Evolutionary conservation across 805 yeast species (phyloP).

Genomic region (Metschnikowia lochheadii): DNA sequence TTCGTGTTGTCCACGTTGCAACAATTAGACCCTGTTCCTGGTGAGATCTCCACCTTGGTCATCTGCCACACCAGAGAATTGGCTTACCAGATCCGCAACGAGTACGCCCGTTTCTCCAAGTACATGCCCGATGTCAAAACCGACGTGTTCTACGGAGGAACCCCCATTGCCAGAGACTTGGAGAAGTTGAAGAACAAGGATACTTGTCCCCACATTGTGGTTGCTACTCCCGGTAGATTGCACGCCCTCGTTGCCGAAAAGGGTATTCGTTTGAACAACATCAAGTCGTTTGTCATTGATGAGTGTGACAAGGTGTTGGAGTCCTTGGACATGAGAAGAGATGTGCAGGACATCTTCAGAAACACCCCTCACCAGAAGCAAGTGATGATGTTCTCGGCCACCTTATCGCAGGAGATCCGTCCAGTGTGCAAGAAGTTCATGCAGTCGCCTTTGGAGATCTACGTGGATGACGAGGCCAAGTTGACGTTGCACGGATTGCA

Average conservation of each 20-base stretch:
- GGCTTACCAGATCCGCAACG: constrained; percentile 97
- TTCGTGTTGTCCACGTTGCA: constrained; percentile 93
- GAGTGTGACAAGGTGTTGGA: constrained; percentile 99
- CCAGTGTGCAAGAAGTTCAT: constrained; percentile 96
- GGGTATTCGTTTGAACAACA: constrained; percentile 76
- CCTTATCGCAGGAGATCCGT: constrained; percentile 88
- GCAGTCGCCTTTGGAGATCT: constrained; percentile 96
- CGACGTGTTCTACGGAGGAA: constrained; percentile 96
- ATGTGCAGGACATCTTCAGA: constrained; percentile 96
- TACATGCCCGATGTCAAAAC: constrained; percentile 98
- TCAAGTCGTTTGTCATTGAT: constrained; percentile 92
- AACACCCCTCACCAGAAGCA: constrained; percentile 97
- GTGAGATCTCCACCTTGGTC: constrained; percentile 91
- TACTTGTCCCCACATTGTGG: constrained; percentile 93
- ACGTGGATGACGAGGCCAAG: constrained; percentile 96
- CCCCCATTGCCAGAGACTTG: constrained; percentile 76
- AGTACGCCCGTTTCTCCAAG: constrained; percentile 95
- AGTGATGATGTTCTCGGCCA: constrained; percentile 99
- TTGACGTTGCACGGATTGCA: constrained; percentile 96
- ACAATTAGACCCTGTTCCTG: constrained; percentile 95
- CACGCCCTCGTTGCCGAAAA: constrained; percentile 92
- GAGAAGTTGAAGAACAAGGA: constrained; percentile 88
- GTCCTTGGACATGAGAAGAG: constrained; percentile 91
- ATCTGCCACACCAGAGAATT: constrained; percentile 98
- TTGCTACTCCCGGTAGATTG: constrained; percentile 97